Evolutionary conservation across 2,329 filamentous ascomycete species (phyloP), one percentile per base, ranked within the genome.

Genomic region (Microsporum audouinii): DNA sequence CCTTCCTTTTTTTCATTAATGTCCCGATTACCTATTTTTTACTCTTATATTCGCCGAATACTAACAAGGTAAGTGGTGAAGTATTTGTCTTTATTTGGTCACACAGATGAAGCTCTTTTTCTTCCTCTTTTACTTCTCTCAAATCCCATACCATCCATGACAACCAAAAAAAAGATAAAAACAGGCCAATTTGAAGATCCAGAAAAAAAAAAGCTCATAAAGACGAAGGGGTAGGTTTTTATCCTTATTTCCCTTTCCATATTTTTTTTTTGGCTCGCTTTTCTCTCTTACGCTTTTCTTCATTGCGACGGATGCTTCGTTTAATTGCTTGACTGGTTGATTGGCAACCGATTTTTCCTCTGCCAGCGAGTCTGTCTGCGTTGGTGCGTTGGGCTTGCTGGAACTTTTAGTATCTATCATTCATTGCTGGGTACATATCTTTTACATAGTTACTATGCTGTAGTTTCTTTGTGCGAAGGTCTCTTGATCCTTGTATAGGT

Each of bases 401-500:
- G 49, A n/a, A n/a, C 27, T 33, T 29, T 34, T 53, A 53, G 49
- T 53, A 53, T 53, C 29, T 53, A 53, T 12, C 49, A 53, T 53
- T 34, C 14, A 53, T 29, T 53, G 49, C 49, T 53, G 49, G 49
- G 49, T 53, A 53, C 49, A 53, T 53, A 53, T 53, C 49, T 53
- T 49, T 34, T 53, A 53, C 49, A 53, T 53, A 53, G 49, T 53
- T 53, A 53, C 49, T 53, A 53, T 53, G 49, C 31, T 53, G 49
- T 53, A 53, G 49, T 53, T 53, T 53, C 49, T 53, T 53, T 53
- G 49, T 53, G 49, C 49, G 49, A 53, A 34, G 49, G 49, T 31
- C 49, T 53, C 49, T 17, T 12, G 49, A 53, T 53, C 49, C 49
- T 53, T 53, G 49, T 53, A 53, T 53, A 53, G 49, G 49, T 53